Base-by-base conservation (phyloP, 2,329 filamentous ascomycete genomes). In the Cephalotrichum gorgonifer region DNA sequence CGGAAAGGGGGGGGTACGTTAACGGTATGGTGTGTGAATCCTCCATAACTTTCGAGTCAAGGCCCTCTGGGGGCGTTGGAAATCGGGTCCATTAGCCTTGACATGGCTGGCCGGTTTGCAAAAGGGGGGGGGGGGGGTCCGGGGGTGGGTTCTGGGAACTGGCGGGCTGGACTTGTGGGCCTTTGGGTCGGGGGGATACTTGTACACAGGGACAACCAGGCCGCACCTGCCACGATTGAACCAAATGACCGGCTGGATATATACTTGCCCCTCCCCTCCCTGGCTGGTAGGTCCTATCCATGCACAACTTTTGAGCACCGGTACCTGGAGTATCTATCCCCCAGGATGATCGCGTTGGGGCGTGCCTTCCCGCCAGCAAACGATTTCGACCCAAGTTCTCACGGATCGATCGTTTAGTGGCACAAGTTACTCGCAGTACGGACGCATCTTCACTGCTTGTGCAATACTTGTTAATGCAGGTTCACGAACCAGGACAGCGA, bases 141-240 rank as follows among this genome's bases (percentile, higher is more conserved):
- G 35, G 44, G 44, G 46, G 33, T 47, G 44, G 44, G 33, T 26
- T 35, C 30, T 31, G 31, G 46, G 42, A 12, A 35, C 46, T 48
- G 46, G 46, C 46, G 38, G 46, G 26, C 35, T 48, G 46, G 17
- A 48, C 35, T 26, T 35, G 46, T 48, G 46, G 46, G 38, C 46
- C 46, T 48, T 48, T 41, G 46, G 44, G 38, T 17, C 35, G 25
- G 46, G 46, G 46, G 28, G 33, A 45, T n/a, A n/a, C n/a, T n/a
- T n/a, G n/a, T n/a, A 33, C n/a, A 26, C 23, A 45, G 43, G 26
- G 28, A 45, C 43, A 22, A 23, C 23, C 43, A 20, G 33, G 20
- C 43, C 28, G 43, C 6, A n/a, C 43, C 43, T 45, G n/a, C n/a
- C n/a, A 38, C 43, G 35, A 48, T 48, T 48, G 46, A 17, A 38